phyloP scores from a whole-genome alignment of 495 filamentous ascomycete species.

The Penicillium antarcticum region DNA sequence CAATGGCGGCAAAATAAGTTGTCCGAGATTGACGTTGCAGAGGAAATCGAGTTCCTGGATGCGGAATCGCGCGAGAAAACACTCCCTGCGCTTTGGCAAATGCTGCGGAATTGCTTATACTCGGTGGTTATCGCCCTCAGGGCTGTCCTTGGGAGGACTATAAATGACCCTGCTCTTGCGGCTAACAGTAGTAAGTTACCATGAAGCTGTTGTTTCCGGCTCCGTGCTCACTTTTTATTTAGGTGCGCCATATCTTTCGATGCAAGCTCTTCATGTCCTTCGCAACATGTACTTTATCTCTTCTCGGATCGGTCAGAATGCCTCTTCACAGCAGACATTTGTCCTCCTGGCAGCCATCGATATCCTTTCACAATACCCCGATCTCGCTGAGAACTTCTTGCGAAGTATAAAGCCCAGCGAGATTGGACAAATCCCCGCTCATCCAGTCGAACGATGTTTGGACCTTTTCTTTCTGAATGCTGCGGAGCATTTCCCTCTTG shows the following conservation, averaged over 20 bases:
- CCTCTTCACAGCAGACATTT: conserved; percentile 80
- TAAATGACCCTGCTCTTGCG: conserved; percentile 53
- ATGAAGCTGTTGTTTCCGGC: background rate
- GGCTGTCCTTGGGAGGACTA: conserved; percentile 65
- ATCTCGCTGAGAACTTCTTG: conserved; percentile 67
- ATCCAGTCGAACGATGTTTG: conserved; percentile 73
- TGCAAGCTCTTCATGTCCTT: conserved; percentile 74
- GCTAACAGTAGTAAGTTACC: conserved; percentile 49
- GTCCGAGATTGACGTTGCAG: conserved; percentile 74
- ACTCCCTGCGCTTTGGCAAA: conserved; percentile 74
- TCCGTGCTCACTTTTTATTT: background rate
- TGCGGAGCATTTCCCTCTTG: conserved; percentile 77
- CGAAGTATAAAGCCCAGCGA: conserved; percentile 55
- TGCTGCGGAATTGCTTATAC: conserved; percentile 79
- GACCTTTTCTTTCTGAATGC: conserved; percentile 92
- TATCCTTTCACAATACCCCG: conserved; percentile 71
- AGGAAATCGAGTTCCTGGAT: conserved; percentile 67
- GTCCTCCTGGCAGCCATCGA: conserved; percentile 88
- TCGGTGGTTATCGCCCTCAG: conserved; percentile 72
- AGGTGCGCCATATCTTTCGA: conserved; percentile 68
- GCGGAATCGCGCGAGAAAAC: conserved; percentile 67
- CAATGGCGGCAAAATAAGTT: conserved; percentile 85
- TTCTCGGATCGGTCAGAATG: conserved; percentile 66
- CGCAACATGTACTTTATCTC: conserved; percentile 87
- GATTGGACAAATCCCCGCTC: conserved; percentile 62